Evolutionary conservation across 352 stramenopile genomes (phyloP).

Genomic region (Peronospora destructor): DNA sequence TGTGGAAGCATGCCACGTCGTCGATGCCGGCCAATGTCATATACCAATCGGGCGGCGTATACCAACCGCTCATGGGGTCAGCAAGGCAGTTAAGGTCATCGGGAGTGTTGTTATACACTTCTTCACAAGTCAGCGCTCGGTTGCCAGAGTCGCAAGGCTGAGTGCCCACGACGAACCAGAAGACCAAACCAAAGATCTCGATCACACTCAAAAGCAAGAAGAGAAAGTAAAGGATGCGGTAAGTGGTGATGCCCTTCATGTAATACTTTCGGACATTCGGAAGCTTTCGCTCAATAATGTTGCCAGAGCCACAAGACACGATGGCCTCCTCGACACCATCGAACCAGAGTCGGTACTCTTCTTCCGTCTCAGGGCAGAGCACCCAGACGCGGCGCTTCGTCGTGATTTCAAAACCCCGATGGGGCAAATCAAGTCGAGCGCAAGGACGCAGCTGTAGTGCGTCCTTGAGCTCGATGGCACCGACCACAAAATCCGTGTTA

Average conservation of each 20-base stretch:
- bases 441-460: slow-evolving; percentile 76
- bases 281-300: slow-evolving; percentile 82
- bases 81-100: slow-evolving; percentile 46
- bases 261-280: slow-evolving; percentile 86
- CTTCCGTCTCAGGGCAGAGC: slow-evolving; percentile 75
- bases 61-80: slow-evolving; percentile 60
- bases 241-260: slow-evolving; percentile 80
- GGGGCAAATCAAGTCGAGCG: slow-evolving; percentile 67
- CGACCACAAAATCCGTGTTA: slow-evolving; percentile 74
- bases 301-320: slow-evolving; percentile 61
- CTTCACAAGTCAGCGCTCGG: slow-evolving; percentile 41
- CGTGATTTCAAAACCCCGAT: slow-evolving; percentile 72
- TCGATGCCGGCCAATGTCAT: slow-evolving; percentile 63
- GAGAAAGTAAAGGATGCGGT: slow-evolving; percentile 72
- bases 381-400: slow-evolving; percentile 84
- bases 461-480: slow-evolving; percentile 78
- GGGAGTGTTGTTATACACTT: slow-evolving; percentile 52
- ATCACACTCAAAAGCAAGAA: slow-evolving; percentile 64
- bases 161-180: slow-evolving; percentile 77
- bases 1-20: slow-evolving; percentile 70
- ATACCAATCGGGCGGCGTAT: slow-evolving; percentile 69
- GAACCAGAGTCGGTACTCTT: slow-evolving; percentile 84
- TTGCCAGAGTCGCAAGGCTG: slow-evolving; percentile 62
- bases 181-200: slow-evolving; percentile 65
- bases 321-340: slow-evolving; percentile 71